Conservation (phyloP, 2,329 filamentous ascomycete species). For the Huntiella omanensis region DNA sequence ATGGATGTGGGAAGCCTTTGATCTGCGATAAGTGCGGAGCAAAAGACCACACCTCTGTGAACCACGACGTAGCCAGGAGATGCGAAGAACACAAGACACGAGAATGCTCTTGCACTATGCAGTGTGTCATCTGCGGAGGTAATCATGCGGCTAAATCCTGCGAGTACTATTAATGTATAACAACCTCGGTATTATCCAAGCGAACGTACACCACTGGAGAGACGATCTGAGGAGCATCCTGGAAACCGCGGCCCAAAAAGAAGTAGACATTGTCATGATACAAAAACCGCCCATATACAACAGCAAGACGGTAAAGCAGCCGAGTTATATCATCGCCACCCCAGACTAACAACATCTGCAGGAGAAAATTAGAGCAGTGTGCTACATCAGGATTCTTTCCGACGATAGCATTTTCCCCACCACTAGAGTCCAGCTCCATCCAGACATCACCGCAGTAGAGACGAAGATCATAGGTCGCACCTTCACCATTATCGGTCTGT, state of each 20-base stretch:
- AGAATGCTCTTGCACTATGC: background rate
- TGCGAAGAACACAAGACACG: background rate
- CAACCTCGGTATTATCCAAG: background rate
- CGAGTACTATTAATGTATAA: background rate
- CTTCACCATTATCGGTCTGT: background rate
- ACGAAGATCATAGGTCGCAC: too few relatives aligned
- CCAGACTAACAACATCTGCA: background rate
- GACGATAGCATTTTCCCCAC: background rate
- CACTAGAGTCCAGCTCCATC: background rate
- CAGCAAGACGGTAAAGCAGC: background rate
- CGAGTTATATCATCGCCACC: background rate
- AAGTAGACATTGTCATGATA: background rate
- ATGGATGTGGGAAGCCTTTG: background rate
- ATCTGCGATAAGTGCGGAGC: background rate
- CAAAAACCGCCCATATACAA: background rate
- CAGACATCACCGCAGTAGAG: background rate
- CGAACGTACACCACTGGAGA: background rate
- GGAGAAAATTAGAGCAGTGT: background rate
- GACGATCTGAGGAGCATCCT: background rate
- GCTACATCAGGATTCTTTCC: background rate
- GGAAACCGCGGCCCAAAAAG: background rate
- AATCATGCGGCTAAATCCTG: background rate
- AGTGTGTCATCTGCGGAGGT: background rate
- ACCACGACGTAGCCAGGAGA: background rate
- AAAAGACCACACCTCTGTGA: background rate